phyloP scores from a whole-genome alignment of 129 eudicot genomes.

The Escallonia rubra region DNA sequence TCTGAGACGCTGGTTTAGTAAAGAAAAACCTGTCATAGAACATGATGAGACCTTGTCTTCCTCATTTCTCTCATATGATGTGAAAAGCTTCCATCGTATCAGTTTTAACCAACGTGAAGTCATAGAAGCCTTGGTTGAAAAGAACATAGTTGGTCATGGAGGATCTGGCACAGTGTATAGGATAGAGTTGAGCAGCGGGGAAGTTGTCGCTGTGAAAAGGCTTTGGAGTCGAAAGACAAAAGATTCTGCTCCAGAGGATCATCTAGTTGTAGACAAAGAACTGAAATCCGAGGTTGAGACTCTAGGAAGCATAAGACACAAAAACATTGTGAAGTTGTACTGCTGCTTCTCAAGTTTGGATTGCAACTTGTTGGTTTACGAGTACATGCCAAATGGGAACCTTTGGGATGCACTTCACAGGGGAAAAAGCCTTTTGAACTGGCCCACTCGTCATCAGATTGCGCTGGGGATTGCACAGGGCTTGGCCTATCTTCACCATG shows the following conservation, averaged over 20 bases:
- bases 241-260: conserved; percentile 48
- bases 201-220: conserved; percentile 81
- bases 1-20: conserved; percentile 51
- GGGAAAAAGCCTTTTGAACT: conserved; percentile 61
- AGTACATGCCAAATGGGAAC: conserved; percentile 94
- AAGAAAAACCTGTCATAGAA: conserved; percentile 33
- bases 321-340: conserved; percentile 82
- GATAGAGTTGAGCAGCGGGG: conserved; percentile 65
- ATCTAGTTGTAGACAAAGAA: conserved; percentile 47
- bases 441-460: conserved; percentile 82
- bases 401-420: conserved; percentile 90
- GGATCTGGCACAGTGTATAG: conserved; percentile 91
- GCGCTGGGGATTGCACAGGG: conserved; percentile 94
- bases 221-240: conserved; percentile 74
- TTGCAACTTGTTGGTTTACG: conserved; percentile 86
- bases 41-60: conserved; percentile 58
- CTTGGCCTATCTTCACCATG: conserved; percentile 84
- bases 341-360: conserved; percentile 65
- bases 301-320: conserved; percentile 85
- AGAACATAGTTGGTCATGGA: conserved; percentile 79
- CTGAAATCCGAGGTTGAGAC: conserved; percentile 86
- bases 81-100: conserved; percentile 75
- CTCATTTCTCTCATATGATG: conserved; percentile 63
- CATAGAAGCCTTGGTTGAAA: conserved; percentile 65
- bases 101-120: conserved; percentile 74